phyloP scores from a whole-genome alignment of 305 asterid species.

The Petunia hybrid region DNA sequence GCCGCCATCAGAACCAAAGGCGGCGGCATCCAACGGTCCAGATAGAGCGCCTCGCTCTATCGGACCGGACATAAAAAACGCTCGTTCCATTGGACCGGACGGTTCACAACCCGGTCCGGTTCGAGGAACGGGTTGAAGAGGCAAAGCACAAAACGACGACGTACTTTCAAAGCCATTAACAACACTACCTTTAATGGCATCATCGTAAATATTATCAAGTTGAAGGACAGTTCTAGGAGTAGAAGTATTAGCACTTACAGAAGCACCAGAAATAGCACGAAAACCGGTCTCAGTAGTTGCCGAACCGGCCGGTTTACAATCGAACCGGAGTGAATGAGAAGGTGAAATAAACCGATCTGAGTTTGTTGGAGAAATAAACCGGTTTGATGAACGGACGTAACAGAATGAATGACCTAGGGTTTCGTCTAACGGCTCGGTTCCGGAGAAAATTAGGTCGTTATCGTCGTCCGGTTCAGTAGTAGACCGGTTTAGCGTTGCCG shows the following conservation, averaged over 20 bases:
- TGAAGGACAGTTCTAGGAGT: constrained; percentile 75
- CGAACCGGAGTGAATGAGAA: constrained; percentile 79
- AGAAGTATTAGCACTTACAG: constrained; percentile 74
- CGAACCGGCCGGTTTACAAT: constrained; percentile 52
- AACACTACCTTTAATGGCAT: constrained; percentile 48
- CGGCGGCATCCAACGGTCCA: constrained; percentile 67
- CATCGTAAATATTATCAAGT: constrained; percentile 58
- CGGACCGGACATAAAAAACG: constrained; percentile 89
- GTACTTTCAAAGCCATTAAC: constrained; percentile 75
- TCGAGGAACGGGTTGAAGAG: constrained; percentile 79
- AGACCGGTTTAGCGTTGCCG: constrained; percentile 58
- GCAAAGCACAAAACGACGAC: constrained; percentile 75
- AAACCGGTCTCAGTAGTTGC: constrained; percentile 63
- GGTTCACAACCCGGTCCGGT: constrained; percentile 54
- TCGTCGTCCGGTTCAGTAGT: constrained; percentile 54
- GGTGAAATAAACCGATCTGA: constrained; percentile 87
- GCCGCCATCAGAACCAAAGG: constrained; percentile 30
- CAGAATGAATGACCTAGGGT: constrained; percentile 94
- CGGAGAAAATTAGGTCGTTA: constrained; percentile 38
- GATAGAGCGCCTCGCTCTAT: constrained; percentile 85
- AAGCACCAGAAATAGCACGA: constrained; percentile 87
- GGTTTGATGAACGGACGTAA: constrained; percentile 81
- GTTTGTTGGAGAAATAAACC: constrained; percentile 74
- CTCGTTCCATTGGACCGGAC: constrained; percentile 71
- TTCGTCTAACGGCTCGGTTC: constrained; percentile 70